These are phyloP conservation scores for Phyllosticta citribraziliensis DNA, from an alignment of 2,329 filamentous ascomycete genomes.

Conservation along the genomic window DNA sequence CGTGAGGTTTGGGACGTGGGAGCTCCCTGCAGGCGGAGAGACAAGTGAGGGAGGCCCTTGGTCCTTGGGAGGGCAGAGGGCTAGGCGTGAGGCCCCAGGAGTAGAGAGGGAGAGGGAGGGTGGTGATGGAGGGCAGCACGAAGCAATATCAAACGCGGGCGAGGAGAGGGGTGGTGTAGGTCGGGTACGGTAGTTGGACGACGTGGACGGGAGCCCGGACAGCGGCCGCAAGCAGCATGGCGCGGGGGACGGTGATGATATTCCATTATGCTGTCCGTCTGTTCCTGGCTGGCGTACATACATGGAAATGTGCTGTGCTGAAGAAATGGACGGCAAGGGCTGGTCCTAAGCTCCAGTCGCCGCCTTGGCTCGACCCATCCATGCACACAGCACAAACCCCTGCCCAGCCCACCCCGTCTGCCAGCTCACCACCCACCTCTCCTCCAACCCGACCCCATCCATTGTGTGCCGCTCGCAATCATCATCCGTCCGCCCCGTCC, in stretches of 20 bases:
- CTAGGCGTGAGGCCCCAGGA: slow-evolving; percentile 2
- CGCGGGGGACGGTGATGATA: slow-evolving; percentile 3
- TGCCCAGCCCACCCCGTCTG: background rate
- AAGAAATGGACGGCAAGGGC: slow-evolving; percentile 9
- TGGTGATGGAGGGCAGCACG: background rate
- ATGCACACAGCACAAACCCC: slow-evolving; percentile 1
- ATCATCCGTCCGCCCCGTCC: background rate
- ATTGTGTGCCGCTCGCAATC: no score
- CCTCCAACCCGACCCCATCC: background rate
- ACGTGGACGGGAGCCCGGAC: background rate
- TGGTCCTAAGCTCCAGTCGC: background rate
- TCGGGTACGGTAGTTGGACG: background rate
- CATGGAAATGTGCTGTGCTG: slow-evolving; percentile 1
- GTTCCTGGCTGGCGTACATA: no score
- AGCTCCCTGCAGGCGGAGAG: slow-evolving; percentile 4
- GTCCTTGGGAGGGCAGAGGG: background rate
- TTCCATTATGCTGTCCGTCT: slow-evolving; percentile 7
- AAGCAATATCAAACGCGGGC: background rate
- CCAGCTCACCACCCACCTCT: background rate
- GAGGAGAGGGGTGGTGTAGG: background rate
- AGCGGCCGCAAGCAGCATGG: slow-evolving; percentile 1
- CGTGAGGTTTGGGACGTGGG: background rate
- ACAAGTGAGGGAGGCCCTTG: slow-evolving; percentile 10
- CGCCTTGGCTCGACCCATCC: background rate
- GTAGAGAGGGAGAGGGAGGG: background rate